These are phyloP conservation scores for Colletotrichum lentis DNA, from an alignment of 2,329 filamentous ascomycete genomes.

Conservation along the genomic window DNA sequence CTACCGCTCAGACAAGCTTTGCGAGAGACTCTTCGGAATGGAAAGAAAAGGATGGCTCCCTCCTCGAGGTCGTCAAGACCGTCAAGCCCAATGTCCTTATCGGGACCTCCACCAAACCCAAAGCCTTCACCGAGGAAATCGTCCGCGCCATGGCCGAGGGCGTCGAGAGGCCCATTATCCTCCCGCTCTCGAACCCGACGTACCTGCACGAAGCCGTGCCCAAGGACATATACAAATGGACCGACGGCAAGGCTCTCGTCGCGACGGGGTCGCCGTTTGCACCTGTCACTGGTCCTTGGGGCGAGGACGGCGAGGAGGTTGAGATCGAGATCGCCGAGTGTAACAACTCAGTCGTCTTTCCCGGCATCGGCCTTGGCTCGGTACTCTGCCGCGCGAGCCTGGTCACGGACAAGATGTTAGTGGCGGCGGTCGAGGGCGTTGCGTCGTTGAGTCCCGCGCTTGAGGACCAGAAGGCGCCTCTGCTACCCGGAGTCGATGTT, in stretches of 20 bases:
- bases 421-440: constrained; percentile 79
- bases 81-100: constrained; percentile 84
- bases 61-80: constrained; percentile 72
- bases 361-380: constrained; percentile 82
- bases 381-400: constrained; percentile 73
- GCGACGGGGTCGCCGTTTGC: constrained; percentile 86
- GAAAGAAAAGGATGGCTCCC: constrained; percentile 62
- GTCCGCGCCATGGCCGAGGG: constrained; percentile 79
- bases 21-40: constrained; percentile 72
- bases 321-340: constrained; percentile 74
- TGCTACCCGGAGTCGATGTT: constrained; percentile 78
- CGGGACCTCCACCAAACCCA: constrained; percentile 82
- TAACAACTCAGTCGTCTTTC: constrained; percentile 88
- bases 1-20: constrained; percentile 72
- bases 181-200: constrained; percentile 88
- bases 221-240: constrained; percentile 79
- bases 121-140: constrained; percentile 77
- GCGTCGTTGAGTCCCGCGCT: constrained; percentile 76
- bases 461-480: constrained; percentile 66
- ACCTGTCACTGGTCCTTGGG: constrained; percentile 71
- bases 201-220: constrained; percentile 83
- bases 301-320: constrained; percentile 53
- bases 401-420: constrained; percentile 80
- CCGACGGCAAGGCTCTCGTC: constrained; percentile 77
- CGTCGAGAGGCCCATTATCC: constrained; percentile 75